phyloP scores from a whole-genome alignment of 169 alveolate species.

The Plasmodium falciparum region DNA sequence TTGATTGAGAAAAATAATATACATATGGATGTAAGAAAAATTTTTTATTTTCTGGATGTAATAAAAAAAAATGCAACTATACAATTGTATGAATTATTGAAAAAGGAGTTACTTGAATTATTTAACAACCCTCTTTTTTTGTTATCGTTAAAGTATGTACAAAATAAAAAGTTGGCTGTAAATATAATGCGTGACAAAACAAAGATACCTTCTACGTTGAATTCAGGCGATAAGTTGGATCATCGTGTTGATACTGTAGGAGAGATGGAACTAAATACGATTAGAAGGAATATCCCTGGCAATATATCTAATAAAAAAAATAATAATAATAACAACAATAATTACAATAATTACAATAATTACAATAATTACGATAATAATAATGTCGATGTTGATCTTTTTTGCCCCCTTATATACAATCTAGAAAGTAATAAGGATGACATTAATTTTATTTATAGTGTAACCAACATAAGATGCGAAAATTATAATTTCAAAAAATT shows the following conservation, averaged over 20 bases:
- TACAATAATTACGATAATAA: too few relatives aligned
- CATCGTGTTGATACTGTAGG: too few relatives aligned
- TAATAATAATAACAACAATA: too few relatives aligned
- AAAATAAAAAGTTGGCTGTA: not conserved
- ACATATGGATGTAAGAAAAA: conserved; percentile 26
- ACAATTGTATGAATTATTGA: conserved; percentile 1
- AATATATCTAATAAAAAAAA: too few relatives aligned
- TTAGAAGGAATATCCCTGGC: too few relatives aligned
- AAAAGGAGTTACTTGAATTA: conserved; percentile 28
- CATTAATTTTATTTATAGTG: conserved; percentile 44
- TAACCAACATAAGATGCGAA: conserved; percentile 35
- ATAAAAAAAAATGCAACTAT: conserved; percentile 32
- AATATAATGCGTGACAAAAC: too few relatives aligned
- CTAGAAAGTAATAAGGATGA: conserved; percentile 34
- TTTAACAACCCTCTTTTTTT: conserved; percentile 56
- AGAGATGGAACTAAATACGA: too few relatives aligned
- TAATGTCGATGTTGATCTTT: not conserved
- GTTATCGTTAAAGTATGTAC: conserved; percentile 37
- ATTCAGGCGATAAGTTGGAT: too few relatives aligned
- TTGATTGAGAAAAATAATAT: conserved; percentile 35
- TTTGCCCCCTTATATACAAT: conserved; percentile 45
- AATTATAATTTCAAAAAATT: conserved; percentile 39
- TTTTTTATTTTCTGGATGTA: conserved; percentile 43
- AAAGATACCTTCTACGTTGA: too few relatives aligned
- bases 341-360: too few relatives aligned